Base-by-base conservation (phyloP, 805 yeast genomes). In the Schwanniomyces vanrijiae region DNA sequence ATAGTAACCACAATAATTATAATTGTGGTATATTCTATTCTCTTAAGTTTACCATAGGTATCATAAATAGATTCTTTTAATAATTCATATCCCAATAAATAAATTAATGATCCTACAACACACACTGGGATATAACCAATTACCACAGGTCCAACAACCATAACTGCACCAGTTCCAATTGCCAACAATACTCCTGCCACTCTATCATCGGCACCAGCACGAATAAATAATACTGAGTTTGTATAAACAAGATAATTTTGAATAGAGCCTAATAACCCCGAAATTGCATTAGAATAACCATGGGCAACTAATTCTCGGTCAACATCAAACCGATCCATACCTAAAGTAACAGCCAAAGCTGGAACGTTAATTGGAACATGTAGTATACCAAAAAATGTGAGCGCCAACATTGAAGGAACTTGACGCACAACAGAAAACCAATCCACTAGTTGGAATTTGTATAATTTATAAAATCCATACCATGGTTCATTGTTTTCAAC, bases 351-450 rank as follows among this genome's bases (percentile, higher is more conserved):
- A 0, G 98, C 97, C 40, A 94, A 75, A 0, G 99, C 98, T 1
- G 99, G 99, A 11, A 94, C 97, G 62, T 94, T 94, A 50, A 94
- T 94, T 3, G 99, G 99, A 9, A 94, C 99, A 59, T 94, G 99
- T 46, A 94, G 70, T 34, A 94, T 86, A 10, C 99, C 99, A 60
- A 94, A 94, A 62, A 94, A 94, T 0, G 98, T 91, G 53, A 94
- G 73, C 0, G 99, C 99, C 46, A 92, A 69, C 97, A 94, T 94
- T 2, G 96, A 86, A 5, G 99, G 99, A 16, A 90, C 50, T 58
- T 90, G 89, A 45, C 76, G 69, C 2, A 82, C 41, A 21, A 94
- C 74, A 24, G 84, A 75, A 51, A 69, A 60, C 94, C 96, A 89
- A 63, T 88, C 82, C n/a, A 90, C 94, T 24, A 77, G 64, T 3